Evolutionary conservation across 345 rosid species (phyloP), one percentile per base, ranked within the genome.

Genomic region (Acer negundo): DNA sequence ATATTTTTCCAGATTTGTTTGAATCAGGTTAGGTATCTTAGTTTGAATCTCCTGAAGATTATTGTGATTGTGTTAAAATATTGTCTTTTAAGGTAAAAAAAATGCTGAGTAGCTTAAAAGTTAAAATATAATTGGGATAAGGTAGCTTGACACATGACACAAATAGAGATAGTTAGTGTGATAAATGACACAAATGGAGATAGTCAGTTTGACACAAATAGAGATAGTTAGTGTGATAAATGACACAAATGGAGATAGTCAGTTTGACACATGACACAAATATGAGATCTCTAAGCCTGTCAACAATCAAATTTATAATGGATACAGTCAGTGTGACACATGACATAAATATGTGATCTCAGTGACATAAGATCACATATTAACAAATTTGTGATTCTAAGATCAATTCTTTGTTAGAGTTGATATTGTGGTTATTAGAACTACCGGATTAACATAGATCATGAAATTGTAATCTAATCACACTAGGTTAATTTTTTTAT

Each of bases 21-120:
- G 19, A 72, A 44, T 79, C 42, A 59, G 72, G 19, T 67, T 62
- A 61, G 22, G 58, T 53, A 63, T 72, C 62, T 63, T 46, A 8
- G 49, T 53, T 67, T 56, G 63, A 40, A 63, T 53, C 47, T 42
- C 22, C 53, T 42, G 19, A 64, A 44, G 58, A 62, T 67, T 81
- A 10, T 24, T 20, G 10, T 23, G 53, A 58, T 12, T 64, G 7
- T 62, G 28, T 63, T 47, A 46, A 9, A 4, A 10, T 35, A 35
- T 35, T 35, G 38, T 35, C 38, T 35, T 5, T 35, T 15, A 24
- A 64, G 15, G 53, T n/a, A n/a, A n/a, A n/a, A n/a, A n/a, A n/a
- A n/a, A n/a, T n/a, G n/a, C n/a, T n/a, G n/a, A 44, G 23, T 51
- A 51, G 61, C 44, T 70, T 70, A 24, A 70, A 51, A 3, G 53